Evolutionary conservation across 306 rosid species (phyloP), one percentile per base, ranked within the genome.

Genomic region (Citrullus colocynthis): DNA sequence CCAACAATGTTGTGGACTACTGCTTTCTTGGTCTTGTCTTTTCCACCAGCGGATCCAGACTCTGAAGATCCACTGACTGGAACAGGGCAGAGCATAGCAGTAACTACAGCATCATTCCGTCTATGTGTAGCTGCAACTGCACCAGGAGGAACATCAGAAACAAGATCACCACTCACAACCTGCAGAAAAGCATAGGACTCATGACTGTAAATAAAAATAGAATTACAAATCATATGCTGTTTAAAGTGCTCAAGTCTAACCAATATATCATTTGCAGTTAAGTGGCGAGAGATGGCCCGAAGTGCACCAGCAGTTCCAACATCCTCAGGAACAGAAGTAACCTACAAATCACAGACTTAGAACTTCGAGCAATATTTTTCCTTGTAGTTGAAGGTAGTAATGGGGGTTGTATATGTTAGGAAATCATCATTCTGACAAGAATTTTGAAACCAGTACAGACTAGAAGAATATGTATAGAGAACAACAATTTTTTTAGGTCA

Each of bases 151-250:
- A 96, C 97, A 85, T 96, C 96, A 73, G 97, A 90, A 79, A 96
- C 93, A 87, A 96, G 91, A 88, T 96, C 99, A 41, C 99, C 99
- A 80, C 93, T 92, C 74, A 96, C 90, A 85, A 92, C 93, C 99
- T 96, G 96, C 88, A 86, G 77, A 84, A 84, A 66, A 57, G 76
- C 21, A 82, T 70, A 72, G 76, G 73, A 34, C 57, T 12, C 14
- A 57, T 37, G 45, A 59, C 81, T 83, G 82, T 83, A 24, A 67
- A 56, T 57, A 55, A 73, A 54, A 57, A 21, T 59, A 18, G 52
- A 41, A 34, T 59, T 61, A 41, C 15, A 73, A 44, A 85, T 78
- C 44, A 72, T 80, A 45, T 75, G 45, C 45, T 76, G 9, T 28
- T n/a, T 9, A 74, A 55, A 69, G 52, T 37, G 61, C 32, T 42